Percentiles rank a stretch among this genome's conserved stretches.
These are phyloP conservation scores for Candida odintsovae DNA, from an alignment of 805 yeast genomes.

Conservation along the genomic window DNA sequence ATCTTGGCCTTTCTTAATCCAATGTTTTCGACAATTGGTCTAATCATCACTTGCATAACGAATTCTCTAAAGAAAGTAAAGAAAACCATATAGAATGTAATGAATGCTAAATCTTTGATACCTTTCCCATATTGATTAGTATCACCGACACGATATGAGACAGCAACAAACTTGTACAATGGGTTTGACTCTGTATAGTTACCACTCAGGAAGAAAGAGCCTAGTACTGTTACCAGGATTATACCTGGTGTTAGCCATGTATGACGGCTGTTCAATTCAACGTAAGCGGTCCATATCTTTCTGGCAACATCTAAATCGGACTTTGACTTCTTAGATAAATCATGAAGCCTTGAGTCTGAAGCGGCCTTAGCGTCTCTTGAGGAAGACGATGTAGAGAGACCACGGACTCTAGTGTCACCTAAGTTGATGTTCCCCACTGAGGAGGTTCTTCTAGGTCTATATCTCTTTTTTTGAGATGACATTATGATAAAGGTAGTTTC, in stretches of 20 bases:
- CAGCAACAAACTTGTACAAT: constrained; percentile 54
- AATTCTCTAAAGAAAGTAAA: constrained; percentile 92
- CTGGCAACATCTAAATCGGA: constrained; percentile 48
- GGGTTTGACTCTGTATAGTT: constrained; percentile 55
- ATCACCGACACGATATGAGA: constrained; percentile 59
- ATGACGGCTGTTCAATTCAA: constrained; percentile 49
- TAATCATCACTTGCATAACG: constrained; percentile 72
- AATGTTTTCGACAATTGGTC: constrained; percentile 56
- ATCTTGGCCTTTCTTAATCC: constrained; percentile 54
- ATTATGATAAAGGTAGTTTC: not conserved
- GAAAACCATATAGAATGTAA: constrained; percentile 72
- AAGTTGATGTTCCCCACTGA: constrained; percentile 70
- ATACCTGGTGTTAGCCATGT: constrained; percentile 72
- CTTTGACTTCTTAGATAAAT: constrained; percentile 26
- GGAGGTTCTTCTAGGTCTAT: constrained; percentile 45
- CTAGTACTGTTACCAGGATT: constrained; percentile 35
- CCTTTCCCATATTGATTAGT: constrained; percentile 86
- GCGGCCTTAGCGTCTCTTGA: constrained; percentile 36
- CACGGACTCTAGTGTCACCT: constrained; percentile 67
- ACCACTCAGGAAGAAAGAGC: constrained; percentile 47
- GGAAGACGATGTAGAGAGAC: constrained; percentile 61
- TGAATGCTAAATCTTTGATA: constrained; percentile 70
- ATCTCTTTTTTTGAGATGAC: not conserved
- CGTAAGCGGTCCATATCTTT: constrained; percentile 52
- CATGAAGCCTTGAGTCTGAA: constrained; percentile 29